Evolutionary conservation across 371 early-diverging fungal species (phyloP), one percentile per base, ranked within the genome.

Genomic region (Circinella umbellata): DNA sequence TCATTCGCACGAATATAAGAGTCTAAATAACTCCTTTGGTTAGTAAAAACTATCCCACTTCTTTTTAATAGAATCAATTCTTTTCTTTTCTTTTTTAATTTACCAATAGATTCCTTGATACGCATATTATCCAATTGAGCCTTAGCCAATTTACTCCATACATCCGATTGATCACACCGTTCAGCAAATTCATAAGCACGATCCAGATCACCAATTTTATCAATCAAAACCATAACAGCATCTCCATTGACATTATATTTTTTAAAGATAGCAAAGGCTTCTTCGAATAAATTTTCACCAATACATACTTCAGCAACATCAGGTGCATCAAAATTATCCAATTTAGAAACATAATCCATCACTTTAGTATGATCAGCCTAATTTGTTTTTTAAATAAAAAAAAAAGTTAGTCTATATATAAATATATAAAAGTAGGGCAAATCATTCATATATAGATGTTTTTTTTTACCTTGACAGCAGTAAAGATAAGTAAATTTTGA

Each of bases 181-280:
- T 98, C 98, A 57, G 99, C 98, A 81, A 90, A 98, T 73, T 98
- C 98, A 73, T 91, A 91, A 4, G 97, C 99, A 67, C 98, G 95
- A 75, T 97, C 98, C 63, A 98, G 84, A 76, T 94, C 92, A 37
- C 90, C 90, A 73, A 98, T 90, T 76, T 97, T 90, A 72, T 95
- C 93, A 69, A 99, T 89, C 76, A 99, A 82, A 11, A 98, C 97
- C 68, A 88, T 88, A 61, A 98, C 87, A 10, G 96, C 99, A 66
- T 91, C 89, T 18, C 85, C 89, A 83, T 95, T 90, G 67, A 94
- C 93, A 46, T 94, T 92, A 76, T 94, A 90, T 76, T 95, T 95
- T 82, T 95, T 94, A 88, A 93, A 98, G 75, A 98, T 96, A 55
- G 88, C 79, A 78, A 98, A 98, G 2, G 98, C 99, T 82, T 99